Evolutionary conservation across 1,284 basidiomycete species (phyloP).

Genomic region (Fomitopsis pinicola): DNA sequence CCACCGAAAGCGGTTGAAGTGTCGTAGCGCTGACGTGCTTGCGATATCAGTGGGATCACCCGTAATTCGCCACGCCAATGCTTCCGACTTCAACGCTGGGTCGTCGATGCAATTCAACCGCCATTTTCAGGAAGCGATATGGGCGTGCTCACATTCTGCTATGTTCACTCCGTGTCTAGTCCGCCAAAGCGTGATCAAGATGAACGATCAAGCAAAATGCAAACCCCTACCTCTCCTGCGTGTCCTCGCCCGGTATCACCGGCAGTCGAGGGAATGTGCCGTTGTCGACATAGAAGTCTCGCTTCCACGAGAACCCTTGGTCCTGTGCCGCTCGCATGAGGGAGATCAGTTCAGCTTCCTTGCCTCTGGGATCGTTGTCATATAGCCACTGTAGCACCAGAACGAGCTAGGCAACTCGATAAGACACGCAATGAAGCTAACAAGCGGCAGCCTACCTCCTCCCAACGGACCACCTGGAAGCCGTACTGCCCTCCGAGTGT

Average conservation of each 20-base stretch:
- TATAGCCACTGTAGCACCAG: conserved; percentile 5
- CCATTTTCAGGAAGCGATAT: not conserved
- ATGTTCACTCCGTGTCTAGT: conserved; percentile 4
- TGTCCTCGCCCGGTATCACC: not conserved
- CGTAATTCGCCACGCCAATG: conserved; percentile 4
- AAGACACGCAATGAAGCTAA: not conserved
- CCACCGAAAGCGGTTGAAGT: not conserved
- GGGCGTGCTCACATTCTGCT: not conserved
- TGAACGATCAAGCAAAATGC: not conserved
- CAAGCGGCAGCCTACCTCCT: not conserved
- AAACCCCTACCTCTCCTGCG: not conserved
- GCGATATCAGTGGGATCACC: conserved; percentile 5
- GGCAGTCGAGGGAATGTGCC: conserved; percentile 4
- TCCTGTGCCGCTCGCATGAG: conserved; percentile 2
- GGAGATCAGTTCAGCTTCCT: not conserved
- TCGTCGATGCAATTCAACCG: not conserved
- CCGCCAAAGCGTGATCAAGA: not conserved
- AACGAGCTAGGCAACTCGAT: not conserved
- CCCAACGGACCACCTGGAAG: conserved; percentile 6
- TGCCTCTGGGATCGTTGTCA: conserved; percentile 3
- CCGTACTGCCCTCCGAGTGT: conserved; percentile 3
- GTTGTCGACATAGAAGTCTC: conserved; percentile 5
- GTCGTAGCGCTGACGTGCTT: not conserved
- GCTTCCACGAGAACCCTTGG: conserved; percentile 5
- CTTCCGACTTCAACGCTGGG: conserved; percentile 5